A percentile compares a stretch with the other conserved stretches of the same genome.
Evolutionary conservation across 768 basidiomycete genomes (phyloP).

Genomic region (Naganishia vishniacii): DNA sequence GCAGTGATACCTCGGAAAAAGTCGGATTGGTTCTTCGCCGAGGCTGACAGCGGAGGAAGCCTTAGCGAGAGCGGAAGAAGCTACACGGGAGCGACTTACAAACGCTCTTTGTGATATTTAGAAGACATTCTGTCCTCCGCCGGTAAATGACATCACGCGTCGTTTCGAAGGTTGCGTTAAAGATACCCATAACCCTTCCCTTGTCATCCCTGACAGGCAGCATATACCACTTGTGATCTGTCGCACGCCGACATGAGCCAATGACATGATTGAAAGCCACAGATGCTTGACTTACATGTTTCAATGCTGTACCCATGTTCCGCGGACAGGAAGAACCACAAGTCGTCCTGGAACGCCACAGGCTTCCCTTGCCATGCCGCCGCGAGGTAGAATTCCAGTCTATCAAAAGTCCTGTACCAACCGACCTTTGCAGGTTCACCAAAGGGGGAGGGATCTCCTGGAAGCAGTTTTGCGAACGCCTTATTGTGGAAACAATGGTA

Average conservation of each 20-base stretch:
- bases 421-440: constrained; percentile 18
- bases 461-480: constrained; percentile 13
- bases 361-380: constrained; percentile 15
- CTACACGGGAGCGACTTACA: not conserved
- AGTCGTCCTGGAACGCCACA: constrained; percentile 13
- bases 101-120: constrained; percentile 4
- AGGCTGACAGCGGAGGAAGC: not conserved
- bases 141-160: constrained; percentile 11
- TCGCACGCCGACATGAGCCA: not conserved
- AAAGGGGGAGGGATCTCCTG: constrained; percentile 6
- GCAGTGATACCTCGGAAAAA: constrained; percentile 13
- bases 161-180: constrained; percentile 1
- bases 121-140: constrained; percentile 8
- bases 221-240: constrained; percentile 13
- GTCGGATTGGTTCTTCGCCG: constrained; percentile 15
- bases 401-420: constrained; percentile 16
- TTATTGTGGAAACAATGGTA: constrained; percentile 16
- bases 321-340: constrained; percentile 11
- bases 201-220: constrained; percentile 11
- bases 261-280: too few relatives aligned
- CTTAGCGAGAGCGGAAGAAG: too few relatives aligned
- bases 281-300: constrained; percentile 5
- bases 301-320: constrained; percentile 8
- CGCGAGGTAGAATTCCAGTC: constrained; percentile 7
- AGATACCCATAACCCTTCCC: not conserved